A percentile compares a stretch with the other conserved stretches of the same genome.
phyloP scores from a whole-genome alignment of 345 rosid species.

The thale cress (Arabidopsis thaliana) region TAIR10.1 NC_003076.8:18253001-18253500 shows the following conservation, averaged over 20 bases:
- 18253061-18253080: neutral
- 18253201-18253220: neutral
- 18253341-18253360: conserved; percentile 16
- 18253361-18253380: conserved; percentile 73
- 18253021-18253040: conserved; percentile 21
- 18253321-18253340: conserved; percentile 24
- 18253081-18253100: conserved; percentile 13
- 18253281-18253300: conserved; percentile 4
- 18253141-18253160: conserved; percentile 22
- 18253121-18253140: conserved; percentile 30
- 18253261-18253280: conserved; percentile 10
- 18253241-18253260: conserved; percentile 1
- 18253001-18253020: conserved; percentile 16
- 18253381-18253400: conserved; percentile 57
- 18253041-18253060: conserved; percentile 19
- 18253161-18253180: conserved; percentile 15
- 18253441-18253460: conserved; percentile 95
- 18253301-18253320: conserved; percentile 3
- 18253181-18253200: conserved; percentile 8
- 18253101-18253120: conserved; percentile 16
- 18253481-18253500: conserved; percentile 12
- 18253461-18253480: conserved; percentile 20
- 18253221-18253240: conserved; percentile 5
- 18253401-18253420: conserved; percentile 54
- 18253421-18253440: conserved; percentile 58